Percentiles rank a stretch among this genome's conserved stretches.
Evolutionary conservation across 2,329 filamentous ascomycete genomes (phyloP).

Genomic region (Hypoxylon sp.): DNA sequence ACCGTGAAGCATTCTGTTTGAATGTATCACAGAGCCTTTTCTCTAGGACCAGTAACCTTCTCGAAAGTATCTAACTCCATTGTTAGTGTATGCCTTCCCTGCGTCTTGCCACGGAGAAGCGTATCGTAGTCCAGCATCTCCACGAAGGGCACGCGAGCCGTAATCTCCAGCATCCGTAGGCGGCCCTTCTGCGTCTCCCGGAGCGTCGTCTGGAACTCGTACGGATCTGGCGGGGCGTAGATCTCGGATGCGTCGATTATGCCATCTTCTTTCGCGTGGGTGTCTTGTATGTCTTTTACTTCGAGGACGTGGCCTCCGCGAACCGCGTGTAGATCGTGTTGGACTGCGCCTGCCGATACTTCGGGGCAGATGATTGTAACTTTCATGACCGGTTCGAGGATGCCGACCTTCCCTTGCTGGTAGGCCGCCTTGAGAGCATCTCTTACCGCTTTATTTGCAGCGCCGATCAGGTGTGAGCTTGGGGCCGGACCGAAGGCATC

Average conservation of each 20-base stretch:
- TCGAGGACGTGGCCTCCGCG: slow-evolving; percentile 83
- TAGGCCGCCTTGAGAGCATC: slow-evolving; percentile 76
- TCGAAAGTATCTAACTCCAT: slow-evolving; percentile 73
- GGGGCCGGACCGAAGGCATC: slow-evolving; percentile 77
- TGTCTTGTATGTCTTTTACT: slow-evolving; percentile 76
- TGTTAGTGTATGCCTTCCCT: slow-evolving; percentile 77
- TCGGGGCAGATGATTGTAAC: slow-evolving; percentile 90
- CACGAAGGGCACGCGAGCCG: slow-evolving; percentile 90
- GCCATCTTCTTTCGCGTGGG: slow-evolving; percentile 72
- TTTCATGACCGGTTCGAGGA: slow-evolving; percentile 96
- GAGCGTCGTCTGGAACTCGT: slow-evolving; percentile 72
- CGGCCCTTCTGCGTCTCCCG: slow-evolving; percentile 64
- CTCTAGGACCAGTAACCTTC: slow-evolving; percentile 67
- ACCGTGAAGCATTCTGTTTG: neutral
- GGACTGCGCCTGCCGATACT: slow-evolving; percentile 81
- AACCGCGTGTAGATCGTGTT: slow-evolving; percentile 83
- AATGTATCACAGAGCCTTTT: slow-evolving; percentile 60
- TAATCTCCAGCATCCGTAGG: slow-evolving; percentile 74
- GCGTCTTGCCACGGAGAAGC: slow-evolving; percentile 89
- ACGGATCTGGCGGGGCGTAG: slow-evolving; percentile 91
- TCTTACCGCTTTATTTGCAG: slow-evolving; percentile 74
- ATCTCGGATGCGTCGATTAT: slow-evolving; percentile 80
- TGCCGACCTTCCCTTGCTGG: slow-evolving; percentile 67
- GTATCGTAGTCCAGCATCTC: slow-evolving; percentile 97
- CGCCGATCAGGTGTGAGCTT: slow-evolving; percentile 77